Base-by-base conservation (phyloP, 129 eudicot species). In the Ambrosia trifida region DNA sequence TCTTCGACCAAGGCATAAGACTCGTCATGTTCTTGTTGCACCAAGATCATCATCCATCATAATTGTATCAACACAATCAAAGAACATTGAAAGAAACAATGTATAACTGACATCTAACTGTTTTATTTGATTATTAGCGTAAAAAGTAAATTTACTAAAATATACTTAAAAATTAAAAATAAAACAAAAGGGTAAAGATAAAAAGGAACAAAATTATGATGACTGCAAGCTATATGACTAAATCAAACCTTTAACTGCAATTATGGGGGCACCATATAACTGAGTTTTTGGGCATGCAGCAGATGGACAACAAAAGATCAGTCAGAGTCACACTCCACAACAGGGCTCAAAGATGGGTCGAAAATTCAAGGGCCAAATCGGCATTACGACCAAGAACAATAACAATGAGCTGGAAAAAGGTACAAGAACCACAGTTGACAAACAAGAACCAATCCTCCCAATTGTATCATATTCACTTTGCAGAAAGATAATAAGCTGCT, bases 391-490 rank as follows among this genome's bases (percentile, higher is more conserved):
- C 44, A 40, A 16, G 64, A 64, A 68, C 63, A 45, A 56, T 68
- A 61, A 73, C 73, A 66, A 66, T 65, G 59, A 32, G 41, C 83
- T 20, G 46, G 67, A 52, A 73, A 30, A 30, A 73, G 28, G 62
- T 47, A 72, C 47, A 70, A 60, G 60, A 31, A 72, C 77, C 69
- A 72, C 32, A 40, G 43, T 9, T 12, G 67, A 43, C 16, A 72
- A 65, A 77, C 67, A 76, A 78, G 80, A 80, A 72, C 81, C 79
- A 77, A 33, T 57, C 79, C 68, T 66, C 79, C 73, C 86, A 73
- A 68, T 40, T 40, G 59, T 74, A 71, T 53, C 31, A 68, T 68
- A 56, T 44, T 81, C 52, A 78, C 51, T 59, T 72, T 68, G 81
- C 83, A 78, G 82, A 75, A 14, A 53, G 60, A 19, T 60, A 62